Conservation (phyloP, 805 yeast species). For the Starmera dryadoides region DNA sequence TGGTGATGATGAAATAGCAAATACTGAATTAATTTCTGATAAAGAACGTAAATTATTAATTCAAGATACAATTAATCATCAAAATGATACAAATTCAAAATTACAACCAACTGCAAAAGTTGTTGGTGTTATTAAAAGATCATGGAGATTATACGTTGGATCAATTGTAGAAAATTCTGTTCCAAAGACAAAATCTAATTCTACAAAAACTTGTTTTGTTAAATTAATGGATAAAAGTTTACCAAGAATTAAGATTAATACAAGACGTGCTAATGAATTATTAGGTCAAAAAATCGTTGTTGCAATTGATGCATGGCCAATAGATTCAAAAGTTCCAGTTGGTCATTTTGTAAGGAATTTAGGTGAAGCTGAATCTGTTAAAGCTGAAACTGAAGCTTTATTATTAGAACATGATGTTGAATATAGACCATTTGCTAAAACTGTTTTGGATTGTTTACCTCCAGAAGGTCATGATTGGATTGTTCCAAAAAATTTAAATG, state of each 20-base stretch:
- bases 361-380: conserved; percentile 86
- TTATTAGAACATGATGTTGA: conserved; percentile 94
- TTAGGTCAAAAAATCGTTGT: conserved; percentile 88
- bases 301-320: conserved; percentile 90
- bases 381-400: conserved; percentile 94
- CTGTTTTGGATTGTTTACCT: conserved; percentile 89
- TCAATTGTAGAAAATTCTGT: conserved; percentile 79
- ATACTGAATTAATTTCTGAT: conserved; percentile 51
- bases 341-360: conserved; percentile 90
- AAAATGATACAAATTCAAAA: conserved; percentile 39
- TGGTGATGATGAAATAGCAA: conserved; percentile 34
- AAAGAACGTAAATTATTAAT: conserved; percentile 66
- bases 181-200: conserved; percentile 48
- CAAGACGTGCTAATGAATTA: conserved; percentile 78
- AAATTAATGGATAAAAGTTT: conserved; percentile 82
- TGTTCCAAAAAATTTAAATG: conserved; percentile 61
- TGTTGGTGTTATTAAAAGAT: conserved; percentile 81
- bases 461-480: conserved; percentile 90
- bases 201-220: conserved; percentile 76
- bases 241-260: conserved; percentile 80
- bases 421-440: conserved; percentile 88
- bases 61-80: conserved; percentile 67
- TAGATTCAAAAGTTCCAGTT: conserved; percentile 75
- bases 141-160: conserved; percentile 96
- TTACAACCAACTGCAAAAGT: conserved; percentile 90